phyloP scores from a whole-genome alignment of 2,329 filamentous ascomycete genomes.

The Pseudocercospora pini-densiflorae region DNA sequence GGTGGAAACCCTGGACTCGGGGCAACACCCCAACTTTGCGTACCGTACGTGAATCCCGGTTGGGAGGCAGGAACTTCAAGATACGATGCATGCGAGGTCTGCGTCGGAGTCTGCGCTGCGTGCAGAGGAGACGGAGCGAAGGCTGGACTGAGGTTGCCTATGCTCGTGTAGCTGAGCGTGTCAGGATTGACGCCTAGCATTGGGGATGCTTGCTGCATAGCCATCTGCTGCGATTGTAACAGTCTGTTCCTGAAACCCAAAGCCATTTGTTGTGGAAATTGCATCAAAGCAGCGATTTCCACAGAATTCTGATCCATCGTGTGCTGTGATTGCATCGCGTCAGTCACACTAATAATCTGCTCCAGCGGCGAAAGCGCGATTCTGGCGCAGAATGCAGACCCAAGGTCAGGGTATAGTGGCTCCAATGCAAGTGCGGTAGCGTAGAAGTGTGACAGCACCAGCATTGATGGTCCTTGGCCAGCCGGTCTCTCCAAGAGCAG shows the following conservation, averaged over 20 bases:
- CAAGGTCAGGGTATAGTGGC: slow-evolving; percentile 88
- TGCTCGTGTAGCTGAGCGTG: slow-evolving; percentile 36
- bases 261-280: slow-evolving; percentile 51
- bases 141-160: slow-evolving; percentile 54
- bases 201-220: slow-evolving; percentile 17
- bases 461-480: slow-evolving; percentile 74
- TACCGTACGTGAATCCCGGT: slow-evolving; percentile 37
- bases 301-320: slow-evolving; percentile 47
- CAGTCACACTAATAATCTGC: slow-evolving; percentile 78
- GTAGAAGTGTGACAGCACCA: slow-evolving; percentile 90
- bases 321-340: slow-evolving; percentile 62
- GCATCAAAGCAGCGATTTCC: slow-evolving; percentile 52
- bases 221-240: slow-evolving; percentile 27
- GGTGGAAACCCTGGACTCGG: slow-evolving; percentile 42
- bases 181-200: slow-evolving; percentile 30
- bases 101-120: slow-evolving; percentile 37
- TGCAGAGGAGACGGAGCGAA: slow-evolving; percentile 54
- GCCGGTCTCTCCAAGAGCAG: slow-evolving; percentile 78
- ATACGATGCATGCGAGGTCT: slow-evolving; percentile 41
- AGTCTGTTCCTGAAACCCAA: slow-evolving; percentile 45
- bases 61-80: slow-evolving; percentile 48
- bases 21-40: slow-evolving; percentile 39
- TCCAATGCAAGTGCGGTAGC: slow-evolving; percentile 86
- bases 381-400: slow-evolving; percentile 73
- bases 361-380: slow-evolving; percentile 81